Base-by-base conservation (phyloP, 202 grass and related monocot genomes). In the Panicum hallii region DNA sequence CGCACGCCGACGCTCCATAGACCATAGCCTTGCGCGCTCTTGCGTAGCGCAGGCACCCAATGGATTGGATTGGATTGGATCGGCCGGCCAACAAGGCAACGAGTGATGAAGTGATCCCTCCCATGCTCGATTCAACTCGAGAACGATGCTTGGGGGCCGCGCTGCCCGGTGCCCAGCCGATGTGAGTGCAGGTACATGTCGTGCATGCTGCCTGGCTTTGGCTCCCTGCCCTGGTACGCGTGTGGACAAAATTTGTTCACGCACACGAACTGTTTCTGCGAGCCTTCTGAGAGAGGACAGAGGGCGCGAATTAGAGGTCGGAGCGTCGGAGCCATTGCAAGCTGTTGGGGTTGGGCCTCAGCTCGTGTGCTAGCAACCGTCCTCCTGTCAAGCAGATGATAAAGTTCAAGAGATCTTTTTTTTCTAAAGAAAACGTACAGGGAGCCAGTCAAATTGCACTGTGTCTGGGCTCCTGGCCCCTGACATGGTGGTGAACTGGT, bases 371-470 rank as follows among this genome's bases (percentile, higher is more conserved):
- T 32, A 32, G 32, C 32, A 32, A 32, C 32, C 32, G 32, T 32
- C 32, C 32, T 32, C 32, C 32, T 32, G 32, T 32, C 32, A 32
- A 32, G 32, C 32, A 32, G 26, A 60, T 0, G 9, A n/a, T 3
- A 60, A 12, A 62, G 58, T 13, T 62, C 9, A 26, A 58, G 20
- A 12, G 1, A 26, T 26, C 26, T 26, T 12, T 11, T 9, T 9
- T 68, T 32, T 32, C 2, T 32, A 32, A 32, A 32, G 32, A 32
- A 32, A 3, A 32, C 32, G 32, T 32, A 26, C 26, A 26, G 26
- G 34, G 53, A 28, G 77, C 61, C 80, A 75, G 84, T 87, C 89
- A 84, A 90, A 87, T 75, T 87, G 69, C 69, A 83, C 61, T 62
- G 84, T 10, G 84, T 10, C 45, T 41, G 82, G 60, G 11, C 23